Percentiles rank a stretch among this genome's conserved stretches.
Conservation (phyloP, 169 alveolate genomes). For the Cryptosporidium xiaoi region DNA sequence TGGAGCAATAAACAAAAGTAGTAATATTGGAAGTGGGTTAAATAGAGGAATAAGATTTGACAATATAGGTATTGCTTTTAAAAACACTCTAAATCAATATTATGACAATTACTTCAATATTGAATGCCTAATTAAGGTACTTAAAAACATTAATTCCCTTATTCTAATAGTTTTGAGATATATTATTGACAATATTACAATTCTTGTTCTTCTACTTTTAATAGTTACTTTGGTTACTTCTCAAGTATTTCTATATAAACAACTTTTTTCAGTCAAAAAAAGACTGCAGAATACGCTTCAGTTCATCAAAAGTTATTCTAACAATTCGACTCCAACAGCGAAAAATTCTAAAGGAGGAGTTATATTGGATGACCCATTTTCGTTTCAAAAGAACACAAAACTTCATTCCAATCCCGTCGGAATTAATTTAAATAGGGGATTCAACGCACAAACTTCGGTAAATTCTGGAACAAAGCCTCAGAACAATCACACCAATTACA, state of each 20-base stretch:
- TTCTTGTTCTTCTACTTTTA: neutral
- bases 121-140: neutral
- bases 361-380: slow-evolving; percentile 21
- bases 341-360: neutral
- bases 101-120: neutral
- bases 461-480: too few relatives aligned
- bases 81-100: neutral
- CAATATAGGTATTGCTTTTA: neutral
- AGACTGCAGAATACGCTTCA: slow-evolving; percentile 54
- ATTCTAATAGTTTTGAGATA: neutral
- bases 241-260: slow-evolving; percentile 23
- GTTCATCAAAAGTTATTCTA: slow-evolving; percentile 33
- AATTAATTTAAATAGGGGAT: too few relatives aligned
- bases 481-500: too few relatives aligned
- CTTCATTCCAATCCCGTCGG: slow-evolving; percentile 40
- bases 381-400: slow-evolving; percentile 32
- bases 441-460: too few relatives aligned
- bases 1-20: neutral
- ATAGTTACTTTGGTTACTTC: slow-evolving; percentile 2
- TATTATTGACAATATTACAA: neutral
- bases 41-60: neutral
- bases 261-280: slow-evolving; percentile 44
- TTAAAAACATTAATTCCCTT: neutral
- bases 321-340: neutral
- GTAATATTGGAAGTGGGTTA: neutral